phyloP scores from a whole-genome alignment of 1,284 basidiomycete genomes.

The Butyriboletus regius region DNA sequence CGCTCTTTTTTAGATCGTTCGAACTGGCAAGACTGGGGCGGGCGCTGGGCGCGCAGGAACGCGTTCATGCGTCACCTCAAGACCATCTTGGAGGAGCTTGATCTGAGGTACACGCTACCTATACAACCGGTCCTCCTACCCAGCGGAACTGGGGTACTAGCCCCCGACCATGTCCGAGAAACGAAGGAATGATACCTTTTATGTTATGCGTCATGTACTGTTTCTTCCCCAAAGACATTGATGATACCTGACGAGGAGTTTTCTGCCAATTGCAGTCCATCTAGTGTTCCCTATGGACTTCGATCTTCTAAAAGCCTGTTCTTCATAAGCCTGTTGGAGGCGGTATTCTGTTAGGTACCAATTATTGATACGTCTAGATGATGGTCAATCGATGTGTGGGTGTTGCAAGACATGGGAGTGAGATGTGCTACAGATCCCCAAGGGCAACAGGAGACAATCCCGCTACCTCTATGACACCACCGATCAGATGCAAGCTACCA shows the following conservation, averaged over 20 bases:
- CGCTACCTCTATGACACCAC: conserved; percentile 88
- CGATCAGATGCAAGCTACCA: conserved; percentile 91
- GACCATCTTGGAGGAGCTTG: conserved; percentile 61
- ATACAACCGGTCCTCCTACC: conserved; percentile 63
- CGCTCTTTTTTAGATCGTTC: conserved; percentile 47
- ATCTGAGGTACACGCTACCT: conserved; percentile 63
- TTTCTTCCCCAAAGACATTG: background rate
- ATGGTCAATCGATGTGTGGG: background rate
- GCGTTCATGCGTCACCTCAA: conserved; percentile 69
- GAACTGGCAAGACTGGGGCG: conserved; percentile 85
- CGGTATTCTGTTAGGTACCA: conserved; percentile 11
- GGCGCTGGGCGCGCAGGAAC: conserved; percentile 64
- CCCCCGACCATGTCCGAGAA: background rate
- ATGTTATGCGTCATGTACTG: background rate
- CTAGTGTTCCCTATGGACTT: background rate
- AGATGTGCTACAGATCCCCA: conserved; percentile 18
- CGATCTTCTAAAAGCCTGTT: conserved; percentile 22
- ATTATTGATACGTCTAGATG: conserved; percentile 2
- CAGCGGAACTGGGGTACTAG: conserved; percentile 4
- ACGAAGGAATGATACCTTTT: background rate
- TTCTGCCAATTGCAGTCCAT: background rate
- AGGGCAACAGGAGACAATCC: conserved; percentile 62
- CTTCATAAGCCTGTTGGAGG: conserved; percentile 31
- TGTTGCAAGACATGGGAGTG: conserved; percentile 2
- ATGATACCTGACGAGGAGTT: background rate